These are phyloP conservation scores for Evansstolkia leycettana DNA, from an alignment of 495 filamentous ascomycete species.

Conservation along the genomic window DNA sequence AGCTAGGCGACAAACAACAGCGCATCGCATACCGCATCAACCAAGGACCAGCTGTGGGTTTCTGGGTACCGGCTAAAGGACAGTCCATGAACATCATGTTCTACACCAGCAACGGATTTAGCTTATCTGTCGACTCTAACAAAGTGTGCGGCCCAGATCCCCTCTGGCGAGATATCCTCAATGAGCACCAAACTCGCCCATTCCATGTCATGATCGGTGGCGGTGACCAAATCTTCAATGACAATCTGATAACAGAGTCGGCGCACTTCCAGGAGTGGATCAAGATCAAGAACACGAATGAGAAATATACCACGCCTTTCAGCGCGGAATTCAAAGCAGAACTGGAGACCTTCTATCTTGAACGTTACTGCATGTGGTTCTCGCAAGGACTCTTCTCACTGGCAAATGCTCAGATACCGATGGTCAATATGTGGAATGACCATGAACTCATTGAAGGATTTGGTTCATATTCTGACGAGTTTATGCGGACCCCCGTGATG, in stretches of 20 bases:
- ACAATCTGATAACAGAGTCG: slow-evolving; percentile 63
- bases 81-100: slow-evolving; percentile 98
- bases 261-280: slow-evolving; percentile 71
- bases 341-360: slow-evolving; percentile 73
- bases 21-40: slow-evolving; percentile 95
- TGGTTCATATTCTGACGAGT: slow-evolving; percentile 83
- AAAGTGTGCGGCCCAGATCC: slow-evolving; percentile 85
- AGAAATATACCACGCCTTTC: slow-evolving; percentile 66
- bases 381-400: slow-evolving; percentile 88
- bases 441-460: slow-evolving; percentile 97
- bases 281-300: slow-evolving; percentile 61
- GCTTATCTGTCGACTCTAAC: slow-evolving; percentile 61
- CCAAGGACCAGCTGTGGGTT: slow-evolving; percentile 72
- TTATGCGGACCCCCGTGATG: slow-evolving; percentile 87
- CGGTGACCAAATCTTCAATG: slow-evolving; percentile 95
- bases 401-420: slow-evolving; percentile 89
- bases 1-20: slow-evolving; percentile 61
- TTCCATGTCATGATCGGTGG: slow-evolving; percentile 99
- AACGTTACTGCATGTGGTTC: slow-evolving; percentile 84
- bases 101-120: slow-evolving; percentile 94
- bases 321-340: slow-evolving; percentile 69
- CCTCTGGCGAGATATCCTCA: slow-evolving; percentile 90
- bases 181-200: slow-evolving; percentile 79
- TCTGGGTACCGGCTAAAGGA: slow-evolving; percentile 83
- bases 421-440: slow-evolving; percentile 97